These are phyloP conservation scores for Aspergillus floridensis DNA, from an alignment of 2,329 filamentous ascomycete genomes.

Conservation along the genomic window DNA sequence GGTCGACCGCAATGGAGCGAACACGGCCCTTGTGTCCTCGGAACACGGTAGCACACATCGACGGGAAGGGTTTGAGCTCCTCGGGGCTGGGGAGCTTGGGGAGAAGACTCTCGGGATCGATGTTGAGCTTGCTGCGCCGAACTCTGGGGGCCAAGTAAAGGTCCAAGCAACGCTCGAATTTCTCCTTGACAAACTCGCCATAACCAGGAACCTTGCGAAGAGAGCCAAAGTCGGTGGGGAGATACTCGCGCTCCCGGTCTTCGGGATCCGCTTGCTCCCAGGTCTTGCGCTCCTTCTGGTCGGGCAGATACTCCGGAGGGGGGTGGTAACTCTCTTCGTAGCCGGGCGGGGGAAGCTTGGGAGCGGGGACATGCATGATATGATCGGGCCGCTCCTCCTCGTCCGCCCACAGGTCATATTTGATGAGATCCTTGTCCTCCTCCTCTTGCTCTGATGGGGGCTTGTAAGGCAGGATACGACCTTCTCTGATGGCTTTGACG, in stretches of 20 bases:
- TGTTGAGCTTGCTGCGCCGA: constrained; percentile 90
- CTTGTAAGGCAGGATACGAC: constrained; percentile 87
- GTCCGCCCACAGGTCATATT: constrained; percentile 93
- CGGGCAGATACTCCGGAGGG: constrained; percentile 87
- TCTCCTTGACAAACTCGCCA: constrained; percentile 85
- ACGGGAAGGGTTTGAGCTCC: constrained; percentile 92
- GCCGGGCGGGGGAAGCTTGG: constrained; percentile 86
- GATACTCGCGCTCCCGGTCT: constrained; percentile 83
- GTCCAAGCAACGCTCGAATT: constrained; percentile 92
- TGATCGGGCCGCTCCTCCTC: constrained; percentile 80
- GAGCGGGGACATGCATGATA: constrained; percentile 90
- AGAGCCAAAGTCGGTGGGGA: constrained; percentile 78
- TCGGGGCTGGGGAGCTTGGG: constrained; percentile 91
- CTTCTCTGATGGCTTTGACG: constrained; percentile 91
- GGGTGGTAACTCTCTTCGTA: constrained; percentile 98
- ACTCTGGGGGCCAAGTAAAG: constrained; percentile 91
- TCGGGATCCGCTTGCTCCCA: constrained; percentile 89
- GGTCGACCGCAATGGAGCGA: constrained; percentile 78
- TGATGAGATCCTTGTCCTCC: constrained; percentile 66
- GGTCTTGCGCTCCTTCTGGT: constrained; percentile 73
- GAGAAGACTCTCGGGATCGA: constrained; percentile 87
- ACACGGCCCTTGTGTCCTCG: constrained; percentile 85
- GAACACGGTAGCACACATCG: constrained; percentile 82
- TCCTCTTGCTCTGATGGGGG: constrained; percentile 71
- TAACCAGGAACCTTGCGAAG: constrained; percentile 91